Conservation (phyloP, 2,329 filamentous ascomycete genomes). For the Phaeosphaeria sp. region DNA sequence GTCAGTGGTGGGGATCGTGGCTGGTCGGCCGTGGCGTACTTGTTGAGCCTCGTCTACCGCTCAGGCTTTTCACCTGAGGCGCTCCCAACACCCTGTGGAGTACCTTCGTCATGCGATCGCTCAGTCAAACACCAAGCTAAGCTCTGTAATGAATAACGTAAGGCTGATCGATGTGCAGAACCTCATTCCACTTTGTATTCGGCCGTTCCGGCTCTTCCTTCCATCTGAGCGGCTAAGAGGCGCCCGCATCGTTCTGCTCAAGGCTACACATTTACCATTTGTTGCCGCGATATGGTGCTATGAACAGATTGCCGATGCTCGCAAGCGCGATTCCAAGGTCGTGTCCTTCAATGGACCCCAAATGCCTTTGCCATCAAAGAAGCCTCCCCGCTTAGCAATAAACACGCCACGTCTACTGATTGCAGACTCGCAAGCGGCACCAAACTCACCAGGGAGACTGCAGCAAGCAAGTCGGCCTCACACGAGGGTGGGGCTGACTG, state of each 20-base stretch:
- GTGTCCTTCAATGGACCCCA: slow-evolving; percentile 44
- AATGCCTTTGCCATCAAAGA: slow-evolving; percentile 31
- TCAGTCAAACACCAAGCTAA: not conserved
- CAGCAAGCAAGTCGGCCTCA: slow-evolving; percentile 29
- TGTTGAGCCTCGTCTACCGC: slow-evolving; percentile 31
- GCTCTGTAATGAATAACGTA: slow-evolving; percentile 8
- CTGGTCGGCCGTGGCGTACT: slow-evolving; percentile 9
- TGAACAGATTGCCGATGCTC: slow-evolving; percentile 55
- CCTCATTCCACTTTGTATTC: slow-evolving; percentile 74
- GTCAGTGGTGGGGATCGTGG: not conserved
- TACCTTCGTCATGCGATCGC: not conserved
- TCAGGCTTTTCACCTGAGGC: slow-evolving; percentile 26
- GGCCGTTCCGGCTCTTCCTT: slow-evolving; percentile 74
- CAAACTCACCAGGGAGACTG: slow-evolving; percentile 22
- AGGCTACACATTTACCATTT: slow-evolving; percentile 69
- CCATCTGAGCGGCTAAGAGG: slow-evolving; percentile 69
- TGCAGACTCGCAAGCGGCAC: slow-evolving; percentile 32
- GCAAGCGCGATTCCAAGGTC: slow-evolving; percentile 22
- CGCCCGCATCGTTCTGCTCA: slow-evolving; percentile 65
- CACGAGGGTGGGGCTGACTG: slow-evolving; percentile 28
- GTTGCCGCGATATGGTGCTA: slow-evolving; percentile 74
- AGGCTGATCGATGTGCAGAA: slow-evolving; percentile 61
- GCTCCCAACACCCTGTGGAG: not conserved
- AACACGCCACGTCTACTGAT: slow-evolving; percentile 41
- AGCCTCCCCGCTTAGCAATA: slow-evolving; percentile 36